phyloP scores from a whole-genome alignment of 2,329 filamentous ascomycete genomes.

The Monosporascus sp. region DNA sequence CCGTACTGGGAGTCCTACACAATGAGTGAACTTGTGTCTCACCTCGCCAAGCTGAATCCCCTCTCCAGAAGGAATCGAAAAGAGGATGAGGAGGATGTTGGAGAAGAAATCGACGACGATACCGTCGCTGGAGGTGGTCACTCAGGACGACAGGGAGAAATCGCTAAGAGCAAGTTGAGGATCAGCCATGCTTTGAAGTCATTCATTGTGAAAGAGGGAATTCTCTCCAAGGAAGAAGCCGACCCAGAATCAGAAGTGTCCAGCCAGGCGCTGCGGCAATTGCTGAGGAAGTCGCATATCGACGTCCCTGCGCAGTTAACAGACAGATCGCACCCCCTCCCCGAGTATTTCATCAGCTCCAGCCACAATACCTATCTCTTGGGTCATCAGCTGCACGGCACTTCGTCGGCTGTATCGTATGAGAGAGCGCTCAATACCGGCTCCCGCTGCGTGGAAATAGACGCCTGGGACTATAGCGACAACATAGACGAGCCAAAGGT shows the following conservation, averaged over 20 bases:
- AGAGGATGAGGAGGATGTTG: slow-evolving; percentile 45
- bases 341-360: slow-evolving; percentile 68
- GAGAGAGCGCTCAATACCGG: slow-evolving; percentile 57
- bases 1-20: slow-evolving; percentile 4
- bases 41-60: slow-evolving; percentile 34
- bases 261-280: slow-evolving; percentile 39
- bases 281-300: slow-evolving; percentile 55
- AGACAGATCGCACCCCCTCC: slow-evolving; percentile 55
- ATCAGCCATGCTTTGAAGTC: slow-evolving; percentile 55
- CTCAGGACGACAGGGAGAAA: slow-evolving; percentile 39
- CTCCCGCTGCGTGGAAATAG: slow-evolving; percentile 67
- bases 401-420: slow-evolving; percentile 59
- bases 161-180: slow-evolving; percentile 48
- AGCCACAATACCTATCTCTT: slow-evolving; percentile 71
- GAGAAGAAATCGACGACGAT: slow-evolving; percentile 44
- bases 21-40: slow-evolving; percentile 20
- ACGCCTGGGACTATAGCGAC: slow-evolving; percentile 64
- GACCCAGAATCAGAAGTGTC: slow-evolving; percentile 39
- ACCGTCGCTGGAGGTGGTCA: slow-evolving; percentile 58
- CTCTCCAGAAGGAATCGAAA: slow-evolving; percentile 26
- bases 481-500: slow-evolving; percentile 62
- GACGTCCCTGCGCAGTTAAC: slow-evolving; percentile 49
- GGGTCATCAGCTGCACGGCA: slow-evolving; percentile 64
- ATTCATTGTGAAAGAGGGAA: slow-evolving; percentile 48
- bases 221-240: slow-evolving; percentile 45